Evolutionary conservation across 345 rosid genomes (phyloP).

Genomic region (Heritiera fomes): DNA sequence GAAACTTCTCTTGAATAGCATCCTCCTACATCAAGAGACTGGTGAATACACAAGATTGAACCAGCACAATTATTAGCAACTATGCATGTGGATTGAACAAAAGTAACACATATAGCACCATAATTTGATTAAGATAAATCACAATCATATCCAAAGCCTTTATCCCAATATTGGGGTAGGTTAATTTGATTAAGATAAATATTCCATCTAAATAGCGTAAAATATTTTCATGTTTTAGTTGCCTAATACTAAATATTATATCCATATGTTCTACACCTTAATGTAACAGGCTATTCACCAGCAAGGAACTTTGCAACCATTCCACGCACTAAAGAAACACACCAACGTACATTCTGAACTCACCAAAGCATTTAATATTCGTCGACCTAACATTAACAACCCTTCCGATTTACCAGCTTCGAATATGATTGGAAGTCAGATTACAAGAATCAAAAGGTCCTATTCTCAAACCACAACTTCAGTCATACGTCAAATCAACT

Average conservation of each 20-base stretch:
- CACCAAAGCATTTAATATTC: not conserved
- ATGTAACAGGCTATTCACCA: not conserved
- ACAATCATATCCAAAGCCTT: too few species aligned
- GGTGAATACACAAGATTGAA: slow-evolving; percentile 34
- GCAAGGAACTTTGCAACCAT: not conserved
- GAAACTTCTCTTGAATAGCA: slow-evolving; percentile 38
- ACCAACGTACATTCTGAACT: not conserved
- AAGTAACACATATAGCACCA: not conserved
- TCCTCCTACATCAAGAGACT: slow-evolving; percentile 47
- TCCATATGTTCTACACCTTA: not conserved
- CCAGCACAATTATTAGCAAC: slow-evolving; percentile 14
- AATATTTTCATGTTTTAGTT: not conserved
- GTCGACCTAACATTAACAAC: not conserved
- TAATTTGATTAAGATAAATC: not conserved
- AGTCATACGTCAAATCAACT: not conserved
- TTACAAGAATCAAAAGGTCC: not conserved
- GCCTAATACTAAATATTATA: not conserved
- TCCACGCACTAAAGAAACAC: slow-evolving; percentile 11
- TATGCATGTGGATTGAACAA: not conserved
- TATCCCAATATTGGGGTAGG: too few species aligned
- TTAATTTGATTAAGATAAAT: not conserved
- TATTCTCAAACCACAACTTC: not conserved
- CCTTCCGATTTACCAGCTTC: not conserved
- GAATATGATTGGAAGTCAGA: not conserved
- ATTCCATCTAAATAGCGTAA: not conserved